These are phyloP conservation scores for Globisporangium nagaii DNA, from an alignment of 352 stramenopile genomes.

Conservation along the genomic window DNA sequence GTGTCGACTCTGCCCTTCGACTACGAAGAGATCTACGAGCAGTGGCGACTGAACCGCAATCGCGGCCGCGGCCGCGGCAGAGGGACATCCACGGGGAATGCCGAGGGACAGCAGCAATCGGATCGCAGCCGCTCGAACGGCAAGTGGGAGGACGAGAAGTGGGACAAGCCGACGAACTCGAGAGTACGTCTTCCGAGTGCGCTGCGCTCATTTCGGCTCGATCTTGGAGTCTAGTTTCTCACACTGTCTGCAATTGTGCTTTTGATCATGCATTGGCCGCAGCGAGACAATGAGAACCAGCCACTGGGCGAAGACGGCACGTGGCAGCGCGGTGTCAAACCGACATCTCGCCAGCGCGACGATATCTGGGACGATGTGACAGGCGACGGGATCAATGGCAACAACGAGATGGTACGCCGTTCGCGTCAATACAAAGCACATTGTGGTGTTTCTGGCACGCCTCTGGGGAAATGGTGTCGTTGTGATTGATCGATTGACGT, in stretches of 20 bases:
- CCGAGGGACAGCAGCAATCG: conserved; percentile 18
- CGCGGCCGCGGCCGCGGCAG: conserved; percentile 66
- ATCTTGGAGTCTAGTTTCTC: no score
- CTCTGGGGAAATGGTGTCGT: background rate
- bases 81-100: conserved; percentile 21
- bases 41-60: conserved; percentile 80
- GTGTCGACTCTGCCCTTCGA: conserved; percentile 77
- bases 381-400: conserved; percentile 27
- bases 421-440: conserved; percentile 2
- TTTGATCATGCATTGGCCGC: background rate
- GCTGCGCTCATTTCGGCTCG: background rate
- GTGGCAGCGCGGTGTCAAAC: conserved; percentile 53
- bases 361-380: conserved; percentile 82
- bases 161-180: conserved; percentile 23
- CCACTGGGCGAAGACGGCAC: conserved; percentile 31
- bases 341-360: conserved; percentile 24
- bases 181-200: conserved; percentile 18
- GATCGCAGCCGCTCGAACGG: conserved; percentile 43
- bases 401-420: conserved; percentile 54
- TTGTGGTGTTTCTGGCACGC: no score
- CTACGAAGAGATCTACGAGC: conserved; percentile 86
- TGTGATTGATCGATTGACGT: no score
- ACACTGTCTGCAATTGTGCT: background rate
- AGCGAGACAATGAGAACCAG: conserved; percentile 23
- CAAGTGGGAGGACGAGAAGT: conserved; percentile 44